A percentile compares a stretch with the other conserved stretches of the same genome.
Evolutionary conservation across 2,329 filamentous ascomycete species (phyloP).

Genomic region (Helicocarpus griseus): DNA sequence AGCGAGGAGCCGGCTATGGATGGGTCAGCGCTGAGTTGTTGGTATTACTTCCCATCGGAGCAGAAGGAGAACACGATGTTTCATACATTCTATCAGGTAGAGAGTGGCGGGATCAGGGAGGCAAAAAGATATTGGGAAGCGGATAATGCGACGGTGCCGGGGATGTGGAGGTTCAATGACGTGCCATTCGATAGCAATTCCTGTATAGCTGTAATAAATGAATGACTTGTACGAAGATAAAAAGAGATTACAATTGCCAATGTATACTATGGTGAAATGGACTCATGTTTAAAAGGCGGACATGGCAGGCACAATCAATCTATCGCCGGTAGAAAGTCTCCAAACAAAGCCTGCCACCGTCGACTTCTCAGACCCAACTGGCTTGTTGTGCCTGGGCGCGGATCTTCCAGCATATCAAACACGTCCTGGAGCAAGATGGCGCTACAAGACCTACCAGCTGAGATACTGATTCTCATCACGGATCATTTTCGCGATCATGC

Average conservation of each 20-base stretch:
- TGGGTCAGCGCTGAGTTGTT: background rate
- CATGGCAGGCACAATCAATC: too few relatives aligned
- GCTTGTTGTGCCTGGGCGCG: too few relatives aligned
- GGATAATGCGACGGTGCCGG: background rate
- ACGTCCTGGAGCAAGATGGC: too few relatives aligned
- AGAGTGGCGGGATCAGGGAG: background rate
- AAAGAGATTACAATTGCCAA: too few relatives aligned
- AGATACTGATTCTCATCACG: background rate
- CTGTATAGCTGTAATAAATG: background rate
- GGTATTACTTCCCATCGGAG: background rate
- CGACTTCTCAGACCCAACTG: too few relatives aligned
- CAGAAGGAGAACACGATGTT: background rate
- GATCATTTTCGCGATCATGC: background rate
- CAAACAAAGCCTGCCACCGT: too few relatives aligned
- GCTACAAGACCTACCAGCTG: background rate
- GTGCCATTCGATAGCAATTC: background rate
- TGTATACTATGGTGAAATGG: too few relatives aligned
- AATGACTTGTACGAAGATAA: background rate
- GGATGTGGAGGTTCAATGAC: background rate
- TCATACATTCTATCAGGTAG: background rate
- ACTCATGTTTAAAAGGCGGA: too few relatives aligned
- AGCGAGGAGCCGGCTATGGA: background rate
- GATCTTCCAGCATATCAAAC: too few relatives aligned
- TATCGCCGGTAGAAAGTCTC: too few relatives aligned
- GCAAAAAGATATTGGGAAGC: background rate